Percentiles rank a stretch among this genome's conserved stretches.
phyloP scores from a whole-genome alignment of 352 stramenopile genomes.

The Phytopythium boreale region DNA sequence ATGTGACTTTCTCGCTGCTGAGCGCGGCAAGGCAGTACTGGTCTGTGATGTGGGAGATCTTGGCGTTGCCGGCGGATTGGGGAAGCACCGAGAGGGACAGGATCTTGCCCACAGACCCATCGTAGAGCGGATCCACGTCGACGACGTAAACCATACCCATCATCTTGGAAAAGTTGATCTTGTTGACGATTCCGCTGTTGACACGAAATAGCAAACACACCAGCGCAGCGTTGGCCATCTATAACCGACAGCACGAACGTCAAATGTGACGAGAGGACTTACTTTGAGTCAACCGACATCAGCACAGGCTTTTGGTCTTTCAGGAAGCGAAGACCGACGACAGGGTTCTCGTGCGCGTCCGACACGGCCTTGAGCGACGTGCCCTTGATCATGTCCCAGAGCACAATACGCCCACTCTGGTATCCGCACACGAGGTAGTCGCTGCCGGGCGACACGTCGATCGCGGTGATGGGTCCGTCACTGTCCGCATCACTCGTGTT shows the following conservation, averaged over 20 bases:
- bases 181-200: constrained; percentile 89
- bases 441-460: constrained; percentile 84
- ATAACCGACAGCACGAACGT: constrained; percentile 3
- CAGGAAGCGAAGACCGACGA: constrained; percentile 83
- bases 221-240: constrained; percentile 22
- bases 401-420: constrained; percentile 89
- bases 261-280: constrained; percentile 27
- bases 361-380: constrained; percentile 87
- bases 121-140: constrained; percentile 93
- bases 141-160: constrained; percentile 93
- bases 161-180: constrained; percentile 93
- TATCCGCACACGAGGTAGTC: constrained; percentile 93
- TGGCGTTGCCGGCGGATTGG: constrained; percentile 76
- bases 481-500: constrained; percentile 75
- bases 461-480: constrained; percentile 81
- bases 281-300: constrained; percentile 83
- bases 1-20: constrained; percentile 92
- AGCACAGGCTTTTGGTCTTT: constrained; percentile 86
- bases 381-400: constrained; percentile 97
- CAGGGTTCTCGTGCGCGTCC: constrained; percentile 88
- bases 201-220: constrained; percentile 22
- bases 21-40: constrained; percentile 81
- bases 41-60: constrained; percentile 83
- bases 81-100: constrained; percentile 78
- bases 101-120: constrained; percentile 91